Percentiles rank a stretch among this genome's conserved stretches.
These are phyloP conservation scores for Moesziomyces parantarcticus DNA, from an alignment of 1,284 basidiomycete species.

Conservation along the genomic window DNA sequence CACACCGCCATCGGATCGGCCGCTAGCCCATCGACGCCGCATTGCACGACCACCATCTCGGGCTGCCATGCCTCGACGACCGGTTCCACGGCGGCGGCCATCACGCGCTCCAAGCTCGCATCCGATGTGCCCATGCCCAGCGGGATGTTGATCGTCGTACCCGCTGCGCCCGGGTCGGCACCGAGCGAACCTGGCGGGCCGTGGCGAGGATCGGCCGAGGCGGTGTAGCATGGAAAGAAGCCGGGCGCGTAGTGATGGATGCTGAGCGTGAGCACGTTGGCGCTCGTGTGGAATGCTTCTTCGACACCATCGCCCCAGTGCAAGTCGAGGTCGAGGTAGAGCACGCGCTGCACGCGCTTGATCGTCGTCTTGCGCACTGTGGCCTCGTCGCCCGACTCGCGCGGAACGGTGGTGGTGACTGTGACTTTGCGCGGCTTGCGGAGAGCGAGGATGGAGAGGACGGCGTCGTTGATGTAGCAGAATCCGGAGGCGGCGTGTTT, in stretches of 20 bases:
- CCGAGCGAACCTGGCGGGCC: slow-evolving; percentile 37
- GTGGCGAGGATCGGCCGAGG: slow-evolving; percentile 30
- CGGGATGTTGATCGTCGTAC: slow-evolving; percentile 39
- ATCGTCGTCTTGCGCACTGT: slow-evolving; percentile 26
- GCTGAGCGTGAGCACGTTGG: slow-evolving; percentile 76
- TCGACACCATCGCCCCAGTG: slow-evolving; percentile 88
- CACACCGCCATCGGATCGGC: slow-evolving; percentile 77
- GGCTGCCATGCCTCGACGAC: slow-evolving; percentile 77
- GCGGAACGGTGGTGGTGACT: slow-evolving; percentile 9
- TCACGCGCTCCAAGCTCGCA: slow-evolving; percentile 20
- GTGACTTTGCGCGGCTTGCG: slow-evolving; percentile 28
- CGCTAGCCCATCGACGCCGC: slow-evolving; percentile 85
- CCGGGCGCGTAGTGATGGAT: slow-evolving; percentile 83
- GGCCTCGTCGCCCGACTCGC: background rate
- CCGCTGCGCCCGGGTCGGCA: slow-evolving; percentile 14
- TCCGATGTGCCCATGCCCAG: slow-evolving; percentile 30
- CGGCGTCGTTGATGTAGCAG: slow-evolving; percentile 91
- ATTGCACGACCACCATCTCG: slow-evolving; percentile 83
- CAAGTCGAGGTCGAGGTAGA: slow-evolving; percentile 88
- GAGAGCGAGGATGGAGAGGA: slow-evolving; percentile 73
- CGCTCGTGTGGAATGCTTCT: slow-evolving; percentile 63
- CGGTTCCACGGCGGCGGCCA: slow-evolving; percentile 69
- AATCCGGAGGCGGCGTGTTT: slow-evolving; percentile 73
- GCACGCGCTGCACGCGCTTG: slow-evolving; percentile 40
- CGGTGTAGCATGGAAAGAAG: slow-evolving; percentile 77